Evolutionary conservation across 257 asterid species (phyloP), one percentile per base, ranked within the genome.

Genomic region (Solanum phureja): DNA sequence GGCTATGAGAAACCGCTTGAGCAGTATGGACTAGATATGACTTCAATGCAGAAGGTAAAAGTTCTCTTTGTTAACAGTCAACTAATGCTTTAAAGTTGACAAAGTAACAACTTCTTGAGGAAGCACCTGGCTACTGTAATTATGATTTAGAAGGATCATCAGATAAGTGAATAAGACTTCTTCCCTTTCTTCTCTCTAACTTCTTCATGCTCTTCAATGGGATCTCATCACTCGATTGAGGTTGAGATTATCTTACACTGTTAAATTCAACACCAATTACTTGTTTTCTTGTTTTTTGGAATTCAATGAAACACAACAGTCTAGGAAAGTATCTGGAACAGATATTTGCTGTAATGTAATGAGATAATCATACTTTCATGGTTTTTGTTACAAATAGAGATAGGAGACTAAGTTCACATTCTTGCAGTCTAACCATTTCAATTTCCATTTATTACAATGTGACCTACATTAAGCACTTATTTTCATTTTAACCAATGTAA

Each of bases 21-120:
- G 91, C 97, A 91, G 88, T 97, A 97, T 93, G 99, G 99, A 75
- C 87, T 97, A 91, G 94, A 94, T 92, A 88, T 94, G 89, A 89
- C 92, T 91, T 93, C 98, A 79, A 34, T 90, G 73, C 88, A 90
- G 11, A 90, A 94, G 99, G 99, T 97, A 91, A 87, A 79, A 72
- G 18, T 72, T 19, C 88, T 83, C 7, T 81, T 29, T 81, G 16
- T 81, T 58, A 81, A 18, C 24, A 81, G 68, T 46, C 40, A 46
- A 29, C 84, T 49, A 81, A 52, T 46, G 69, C 68, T 46, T 81
- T 81, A 49, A 79, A 81, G 85, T 81, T 29, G 19, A 27, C 38
- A 46, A 46, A 81, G 40, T 18, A 29, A 49, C 66, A 44, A 46
- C 38, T 81, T 81, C 27, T 44, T 27, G 38, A 44, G 68, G 66